Percentiles rank a stretch among this genome's conserved stretches.
Evolutionary conservation across 352 stramenopile genomes (phyloP).

Genomic region (Thalassiosira livingstoniorum): DNA sequence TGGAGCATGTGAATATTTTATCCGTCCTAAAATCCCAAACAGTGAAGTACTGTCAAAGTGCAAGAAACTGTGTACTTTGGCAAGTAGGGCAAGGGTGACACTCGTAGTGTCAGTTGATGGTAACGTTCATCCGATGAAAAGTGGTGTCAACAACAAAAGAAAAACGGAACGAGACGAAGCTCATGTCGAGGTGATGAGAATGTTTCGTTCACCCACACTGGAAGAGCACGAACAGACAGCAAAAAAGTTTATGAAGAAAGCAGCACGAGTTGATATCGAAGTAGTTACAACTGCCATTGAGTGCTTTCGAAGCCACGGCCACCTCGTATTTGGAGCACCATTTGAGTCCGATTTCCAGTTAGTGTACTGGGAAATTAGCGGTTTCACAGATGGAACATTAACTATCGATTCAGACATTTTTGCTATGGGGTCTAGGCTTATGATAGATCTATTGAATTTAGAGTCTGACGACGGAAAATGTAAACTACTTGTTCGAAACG

Average conservation of each 20-base stretch:
- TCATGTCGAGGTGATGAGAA: background rate
- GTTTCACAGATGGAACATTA: constrained; percentile 34
- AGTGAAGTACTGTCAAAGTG: too few species aligned
- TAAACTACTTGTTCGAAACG: constrained; percentile 21
- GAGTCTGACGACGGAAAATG: constrained; percentile 4
- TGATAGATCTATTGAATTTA: constrained; percentile 31
- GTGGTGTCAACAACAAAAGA: constrained; percentile 8
- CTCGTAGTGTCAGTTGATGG: too few species aligned
- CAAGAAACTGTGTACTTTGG: too few species aligned
- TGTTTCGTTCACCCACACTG: background rate
- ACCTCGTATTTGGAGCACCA: constrained; percentile 17
- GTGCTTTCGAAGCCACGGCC: background rate
- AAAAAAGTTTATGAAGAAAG: constrained; percentile 15
- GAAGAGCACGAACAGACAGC: background rate
- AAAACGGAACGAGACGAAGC: constrained; percentile 6
- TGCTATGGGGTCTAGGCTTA: constrained; percentile 35
- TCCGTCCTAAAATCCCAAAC: too few species aligned
- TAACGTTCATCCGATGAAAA: too few species aligned
- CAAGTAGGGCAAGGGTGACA: too few species aligned
- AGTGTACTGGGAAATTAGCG: constrained; percentile 30
- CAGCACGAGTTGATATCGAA: constrained; percentile 1
- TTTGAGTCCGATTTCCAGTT: constrained; percentile 32
- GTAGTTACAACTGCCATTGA: constrained; percentile 9
- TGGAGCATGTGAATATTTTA: too few species aligned
- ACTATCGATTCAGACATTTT: constrained; percentile 36